Conservation (phyloP, 495 filamentous ascomycete genomes). For the Aspergillus sparsus region DNA sequence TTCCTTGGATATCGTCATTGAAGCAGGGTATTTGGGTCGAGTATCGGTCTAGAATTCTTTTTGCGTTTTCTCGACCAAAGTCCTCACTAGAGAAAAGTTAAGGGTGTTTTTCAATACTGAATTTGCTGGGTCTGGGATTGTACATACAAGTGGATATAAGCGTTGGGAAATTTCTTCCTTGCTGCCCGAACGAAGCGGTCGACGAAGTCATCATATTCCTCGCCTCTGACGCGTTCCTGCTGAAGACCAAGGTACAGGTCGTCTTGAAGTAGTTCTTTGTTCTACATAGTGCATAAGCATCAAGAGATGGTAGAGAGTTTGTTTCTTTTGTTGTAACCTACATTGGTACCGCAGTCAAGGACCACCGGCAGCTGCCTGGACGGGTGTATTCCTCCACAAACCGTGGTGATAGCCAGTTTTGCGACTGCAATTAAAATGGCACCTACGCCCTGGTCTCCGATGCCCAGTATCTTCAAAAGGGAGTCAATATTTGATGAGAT, state of each 20-base stretch:
- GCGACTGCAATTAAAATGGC: slow-evolving; percentile 83
- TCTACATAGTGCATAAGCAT: slow-evolving; percentile 44
- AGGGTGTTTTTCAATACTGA: background rate
- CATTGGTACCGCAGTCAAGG: slow-evolving; percentile 84
- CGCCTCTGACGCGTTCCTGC: slow-evolving; percentile 62
- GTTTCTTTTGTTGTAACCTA: slow-evolving; percentile 24
- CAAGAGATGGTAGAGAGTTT: too few relatives aligned
- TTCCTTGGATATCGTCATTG: slow-evolving; percentile 90
- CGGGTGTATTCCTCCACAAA: slow-evolving; percentile 85
- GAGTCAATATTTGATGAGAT: background rate
- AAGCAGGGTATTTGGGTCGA: slow-evolving; percentile 74
- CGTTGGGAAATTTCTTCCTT: slow-evolving; percentile 70
- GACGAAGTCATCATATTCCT: slow-evolving; percentile 78
- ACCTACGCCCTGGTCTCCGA: slow-evolving; percentile 90
- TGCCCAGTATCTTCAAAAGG: slow-evolving; percentile 68
- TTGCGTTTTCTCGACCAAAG: slow-evolving; percentile 58
- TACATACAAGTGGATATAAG: slow-evolving; percentile 77
- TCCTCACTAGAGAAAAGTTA: slow-evolving; percentile 45
- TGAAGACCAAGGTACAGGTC: slow-evolving; percentile 78
- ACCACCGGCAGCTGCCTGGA: slow-evolving; percentile 78
- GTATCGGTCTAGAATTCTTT: slow-evolving; percentile 75
- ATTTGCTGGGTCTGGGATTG: background rate
- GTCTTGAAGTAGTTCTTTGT: slow-evolving; percentile 74
- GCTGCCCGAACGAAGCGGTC: slow-evolving; percentile 70
- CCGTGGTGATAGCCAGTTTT: slow-evolving; percentile 77